A percentile compares a stretch with the other conserved stretches of the same genome.
Evolutionary conservation across 2,329 filamentous ascomycete genomes (phyloP).

Genomic region (Periconia sp.): DNA sequence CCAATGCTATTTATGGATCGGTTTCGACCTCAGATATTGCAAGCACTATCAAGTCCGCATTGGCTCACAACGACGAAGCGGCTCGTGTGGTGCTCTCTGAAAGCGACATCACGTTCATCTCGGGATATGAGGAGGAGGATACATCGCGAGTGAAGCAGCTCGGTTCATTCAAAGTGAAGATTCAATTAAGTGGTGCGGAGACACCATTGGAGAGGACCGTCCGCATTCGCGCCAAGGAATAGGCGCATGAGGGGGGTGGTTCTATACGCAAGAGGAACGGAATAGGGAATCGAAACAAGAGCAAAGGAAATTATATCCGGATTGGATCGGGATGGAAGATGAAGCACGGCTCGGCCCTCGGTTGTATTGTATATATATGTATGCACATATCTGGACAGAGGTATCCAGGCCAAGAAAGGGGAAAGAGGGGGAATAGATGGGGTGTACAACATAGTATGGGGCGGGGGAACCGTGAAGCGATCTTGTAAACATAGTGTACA

Average conservation of each 20-base stretch:
- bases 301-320: too few relatives aligned
- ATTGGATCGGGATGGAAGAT: too few relatives aligned
- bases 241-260: conserved; percentile 4
- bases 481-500: background rate
- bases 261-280: background rate
- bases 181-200: conserved; percentile 52
- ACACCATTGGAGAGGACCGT: conserved; percentile 35
- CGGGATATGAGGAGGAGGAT: conserved; percentile 38
- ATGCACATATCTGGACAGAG: background rate
- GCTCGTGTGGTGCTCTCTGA: conserved; percentile 52
- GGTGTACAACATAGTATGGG: background rate
- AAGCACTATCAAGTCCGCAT: conserved; percentile 49
- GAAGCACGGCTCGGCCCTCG: too few relatives aligned
- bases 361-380: background rate
- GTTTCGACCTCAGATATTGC: conserved; percentile 58
- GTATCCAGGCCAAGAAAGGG: conserved; percentile 30
- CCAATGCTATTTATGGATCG: conserved; percentile 54
- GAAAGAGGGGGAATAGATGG: background rate
- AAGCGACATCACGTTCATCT: conserved; percentile 54
- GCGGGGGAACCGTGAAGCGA: background rate
- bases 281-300: too few relatives aligned
- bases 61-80: conserved; percentile 56
- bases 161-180: conserved; percentile 56
- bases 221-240: conserved; percentile 34
- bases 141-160: conserved; percentile 54